Conservation (phyloP, 2,329 filamentous ascomycete species). For the Apiospora aurea region DNA sequence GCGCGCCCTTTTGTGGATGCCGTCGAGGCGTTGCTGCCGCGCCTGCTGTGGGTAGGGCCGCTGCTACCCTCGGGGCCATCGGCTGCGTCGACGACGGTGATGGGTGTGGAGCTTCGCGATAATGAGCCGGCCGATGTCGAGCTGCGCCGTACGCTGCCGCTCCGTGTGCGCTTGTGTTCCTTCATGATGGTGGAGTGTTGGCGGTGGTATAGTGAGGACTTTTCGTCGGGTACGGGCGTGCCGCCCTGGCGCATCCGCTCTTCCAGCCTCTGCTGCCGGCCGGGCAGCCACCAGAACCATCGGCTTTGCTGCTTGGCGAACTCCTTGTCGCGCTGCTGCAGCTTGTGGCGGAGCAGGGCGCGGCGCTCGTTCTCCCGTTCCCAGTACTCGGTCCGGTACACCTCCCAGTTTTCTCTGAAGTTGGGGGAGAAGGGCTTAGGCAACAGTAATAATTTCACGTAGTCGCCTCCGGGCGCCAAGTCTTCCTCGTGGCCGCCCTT, state of each 20-base stretch:
- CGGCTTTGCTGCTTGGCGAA: constrained; percentile 72
- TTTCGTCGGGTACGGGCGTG: constrained; percentile 40
- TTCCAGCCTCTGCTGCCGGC: constrained; percentile 54
- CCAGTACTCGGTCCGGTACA: constrained; percentile 95
- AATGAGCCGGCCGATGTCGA: constrained; percentile 58
- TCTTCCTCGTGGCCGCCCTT: constrained; percentile 83
- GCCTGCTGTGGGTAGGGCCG: constrained; percentile 37
- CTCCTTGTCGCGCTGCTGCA: constrained; percentile 72
- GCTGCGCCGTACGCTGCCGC: constrained; percentile 58
- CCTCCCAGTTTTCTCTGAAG: constrained; percentile 96
- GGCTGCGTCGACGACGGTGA: constrained; percentile 49
- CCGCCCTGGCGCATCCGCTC: constrained; percentile 33
- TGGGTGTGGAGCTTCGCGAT: constrained; percentile 55
- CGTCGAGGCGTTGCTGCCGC: constrained; percentile 55
- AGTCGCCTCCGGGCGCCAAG: constrained; percentile 86
- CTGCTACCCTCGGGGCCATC: constrained; percentile 32
- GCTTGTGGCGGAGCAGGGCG: constrained; percentile 71
- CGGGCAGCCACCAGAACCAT: constrained; percentile 88
- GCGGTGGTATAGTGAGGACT: constrained; percentile 44
- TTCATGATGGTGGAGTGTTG: constrained; percentile 53
- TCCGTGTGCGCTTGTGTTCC: constrained; percentile 57
- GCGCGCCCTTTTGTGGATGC: constrained; percentile 56
- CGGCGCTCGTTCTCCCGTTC: constrained; percentile 93
- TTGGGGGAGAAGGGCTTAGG: constrained; percentile 95
- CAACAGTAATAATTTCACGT: constrained; percentile 87